Evolutionary conservation across 805 yeast genomes (phyloP).

Genomic region (Wickerhamomyces chaumierensis): DNA sequence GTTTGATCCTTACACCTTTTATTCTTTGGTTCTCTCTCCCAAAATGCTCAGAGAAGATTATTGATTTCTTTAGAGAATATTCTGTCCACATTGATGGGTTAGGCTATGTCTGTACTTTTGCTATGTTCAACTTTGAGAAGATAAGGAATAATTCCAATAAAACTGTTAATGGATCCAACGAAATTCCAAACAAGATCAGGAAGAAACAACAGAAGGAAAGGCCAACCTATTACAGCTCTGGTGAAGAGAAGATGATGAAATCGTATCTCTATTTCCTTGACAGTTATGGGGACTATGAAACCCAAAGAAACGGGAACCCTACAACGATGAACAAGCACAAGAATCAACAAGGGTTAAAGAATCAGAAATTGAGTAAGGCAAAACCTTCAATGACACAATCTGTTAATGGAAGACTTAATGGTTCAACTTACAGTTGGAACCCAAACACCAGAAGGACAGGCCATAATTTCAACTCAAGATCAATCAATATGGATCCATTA

Average conservation of each 20-base stretch:
- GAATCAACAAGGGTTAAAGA: not conserved
- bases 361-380: not conserved
- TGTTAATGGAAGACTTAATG: not conserved
- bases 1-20: slow-evolving; percentile 78
- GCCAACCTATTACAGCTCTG: slow-evolving; percentile 29
- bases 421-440: not conserved
- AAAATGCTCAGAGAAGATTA: slow-evolving; percentile 55
- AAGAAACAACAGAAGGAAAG: slow-evolving; percentile 8
- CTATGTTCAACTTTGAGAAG: slow-evolving; percentile 77
- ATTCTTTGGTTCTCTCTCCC: slow-evolving; percentile 82
- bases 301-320: slow-evolving; percentile 17
- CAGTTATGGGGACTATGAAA: slow-evolving; percentile 50
- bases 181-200: no score
- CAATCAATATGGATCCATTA: slow-evolving; percentile 5
- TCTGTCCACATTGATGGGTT: slow-evolving; percentile 88
- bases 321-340: not conserved
- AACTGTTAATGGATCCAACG: no score
- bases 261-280: slow-evolving; percentile 82
- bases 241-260: slow-evolving; percentile 81
- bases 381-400: slow-evolving; percentile 1
- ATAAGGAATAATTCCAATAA: slow-evolving; percentile 28
- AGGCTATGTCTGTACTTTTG: slow-evolving; percentile 90
- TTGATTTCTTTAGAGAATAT: slow-evolving; percentile 85
- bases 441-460: not conserved
- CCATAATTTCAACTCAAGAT: not conserved